Evolutionary conservation across 1,284 basidiomycete genomes (phyloP).

Genomic region (Neonothopanus nambi): DNA sequence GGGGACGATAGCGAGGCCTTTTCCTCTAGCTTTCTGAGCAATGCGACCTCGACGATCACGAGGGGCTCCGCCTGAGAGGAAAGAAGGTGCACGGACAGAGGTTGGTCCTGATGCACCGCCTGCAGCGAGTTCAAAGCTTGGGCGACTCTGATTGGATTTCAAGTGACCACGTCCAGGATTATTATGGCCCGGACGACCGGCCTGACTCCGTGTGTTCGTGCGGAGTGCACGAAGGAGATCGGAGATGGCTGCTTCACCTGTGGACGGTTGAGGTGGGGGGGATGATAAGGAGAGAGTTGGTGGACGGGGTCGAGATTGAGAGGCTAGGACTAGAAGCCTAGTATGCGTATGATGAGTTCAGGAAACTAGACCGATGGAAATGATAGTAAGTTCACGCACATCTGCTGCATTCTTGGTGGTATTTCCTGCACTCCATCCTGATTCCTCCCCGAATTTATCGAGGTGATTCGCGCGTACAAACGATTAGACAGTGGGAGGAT

Average conservation of each 20-base stretch:
- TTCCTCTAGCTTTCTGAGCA: constrained; percentile 39
- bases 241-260: constrained; percentile 62
- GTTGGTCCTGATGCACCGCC: constrained; percentile 21
- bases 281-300: constrained; percentile 54
- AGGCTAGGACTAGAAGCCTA: constrained; percentile 78
- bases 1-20: constrained; percentile 24
- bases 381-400: constrained; percentile 42
- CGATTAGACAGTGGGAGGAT: constrained; percentile 64
- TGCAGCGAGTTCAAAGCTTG: constrained; percentile 11
- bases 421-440: constrained; percentile 55
- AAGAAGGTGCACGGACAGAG: constrained; percentile 54
- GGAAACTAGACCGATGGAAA: not conserved
- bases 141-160: constrained; percentile 33
- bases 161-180: constrained; percentile 25
- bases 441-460: constrained; percentile 35
- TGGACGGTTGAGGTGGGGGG: constrained; percentile 50
- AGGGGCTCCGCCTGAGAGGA: constrained; percentile 68
- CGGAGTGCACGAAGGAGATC: constrained; percentile 63
- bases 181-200: too few species aligned
- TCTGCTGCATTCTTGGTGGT: constrained; percentile 70
- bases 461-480: constrained; percentile 54
- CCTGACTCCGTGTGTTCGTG: not conserved
- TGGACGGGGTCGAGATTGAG: constrained; percentile 55
- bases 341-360: constrained; percentile 1
- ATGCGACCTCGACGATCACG: constrained; percentile 77